Evolutionary conservation across 768 basidiomycete genomes (phyloP).

Genomic region (Panellus pusillus): DNA sequence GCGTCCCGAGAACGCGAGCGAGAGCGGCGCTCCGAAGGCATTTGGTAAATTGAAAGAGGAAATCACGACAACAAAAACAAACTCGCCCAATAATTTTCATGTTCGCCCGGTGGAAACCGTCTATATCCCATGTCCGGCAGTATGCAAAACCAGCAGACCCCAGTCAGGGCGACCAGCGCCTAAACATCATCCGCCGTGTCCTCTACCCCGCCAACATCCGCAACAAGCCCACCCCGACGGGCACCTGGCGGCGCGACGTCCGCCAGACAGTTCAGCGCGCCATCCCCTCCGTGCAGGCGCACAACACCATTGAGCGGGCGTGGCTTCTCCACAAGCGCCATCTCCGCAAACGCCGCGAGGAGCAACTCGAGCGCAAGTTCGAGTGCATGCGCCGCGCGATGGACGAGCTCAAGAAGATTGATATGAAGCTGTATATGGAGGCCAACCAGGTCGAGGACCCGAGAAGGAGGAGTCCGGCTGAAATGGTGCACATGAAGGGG

Average conservation of each 20-base stretch:
- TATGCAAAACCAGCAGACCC: slow-evolving; percentile 48
- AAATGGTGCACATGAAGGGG: slow-evolving; percentile 60
- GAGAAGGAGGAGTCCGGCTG: slow-evolving; percentile 54
- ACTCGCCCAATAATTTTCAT: slow-evolving; percentile 19
- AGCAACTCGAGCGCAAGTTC: slow-evolving; percentile 74
- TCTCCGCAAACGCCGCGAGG: slow-evolving; percentile 64
- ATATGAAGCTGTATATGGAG: slow-evolving; percentile 61
- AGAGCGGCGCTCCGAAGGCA: slow-evolving; percentile 31
- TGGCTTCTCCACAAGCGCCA: slow-evolving; percentile 83
- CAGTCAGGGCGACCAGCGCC: slow-evolving; percentile 58
- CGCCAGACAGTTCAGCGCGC: slow-evolving; percentile 73
- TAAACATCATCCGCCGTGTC: slow-evolving; percentile 66
- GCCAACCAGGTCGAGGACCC: slow-evolving; percentile 77
- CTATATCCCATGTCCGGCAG: slow-evolving; percentile 30
- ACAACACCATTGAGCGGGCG: slow-evolving; percentile 89
- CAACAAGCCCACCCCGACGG: slow-evolving; percentile 71
- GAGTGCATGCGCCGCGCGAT: slow-evolving; percentile 82
- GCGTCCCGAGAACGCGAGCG: slow-evolving; percentile 35
- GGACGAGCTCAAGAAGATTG: slow-evolving; percentile 69
- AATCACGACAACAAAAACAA: background rate
- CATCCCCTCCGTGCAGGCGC: slow-evolving; percentile 87
- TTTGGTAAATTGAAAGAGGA: background rate
- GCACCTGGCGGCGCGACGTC: slow-evolving; percentile 83
- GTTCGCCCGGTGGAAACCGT: slow-evolving; percentile 32
- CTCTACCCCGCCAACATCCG: slow-evolving; percentile 81